Percentiles rank a stretch among this genome's conserved stretches.
Conservation (phyloP, 192 early-diverging fungal genomes). For the Backusella westeae region DNA sequence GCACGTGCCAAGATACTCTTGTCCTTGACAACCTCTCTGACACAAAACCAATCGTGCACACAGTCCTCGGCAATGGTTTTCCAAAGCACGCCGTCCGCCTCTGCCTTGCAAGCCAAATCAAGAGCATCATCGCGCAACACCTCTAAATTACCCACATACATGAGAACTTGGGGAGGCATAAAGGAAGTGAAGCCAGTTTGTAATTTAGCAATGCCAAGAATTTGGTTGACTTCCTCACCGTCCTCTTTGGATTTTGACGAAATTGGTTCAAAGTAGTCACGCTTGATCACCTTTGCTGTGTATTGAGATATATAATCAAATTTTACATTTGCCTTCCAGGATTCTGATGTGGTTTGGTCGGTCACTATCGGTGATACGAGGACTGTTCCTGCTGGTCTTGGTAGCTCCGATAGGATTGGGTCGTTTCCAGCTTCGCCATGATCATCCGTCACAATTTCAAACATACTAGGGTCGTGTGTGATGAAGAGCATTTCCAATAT, state of each 20-base stretch:
- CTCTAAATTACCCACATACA: conserved; percentile 35
- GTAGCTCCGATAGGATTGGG: conserved; percentile 26
- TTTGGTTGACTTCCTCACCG: conserved; percentile 2
- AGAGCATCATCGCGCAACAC: conserved; percentile 37
- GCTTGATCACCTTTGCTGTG: conserved; percentile 41
- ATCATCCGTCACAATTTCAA: conserved; percentile 36
- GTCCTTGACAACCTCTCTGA: conserved; percentile 39
- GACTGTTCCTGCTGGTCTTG: conserved; percentile 34
- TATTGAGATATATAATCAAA: conserved; percentile 36
- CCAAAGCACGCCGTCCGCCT: conserved; percentile 33
- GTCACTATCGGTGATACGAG: conserved; percentile 38
- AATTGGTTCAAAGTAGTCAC: conserved; percentile 35
- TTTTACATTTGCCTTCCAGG: conserved; percentile 35
- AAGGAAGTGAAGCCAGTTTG: conserved; percentile 33
- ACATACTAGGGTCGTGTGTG: conserved; percentile 39
- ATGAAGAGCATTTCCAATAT: conserved; percentile 38
- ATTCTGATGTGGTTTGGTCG: conserved; percentile 32
- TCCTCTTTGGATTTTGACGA: background rate
- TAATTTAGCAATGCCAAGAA: conserved; percentile 36
- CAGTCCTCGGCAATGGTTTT: conserved; percentile 30
- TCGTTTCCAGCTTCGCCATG: conserved; percentile 10
- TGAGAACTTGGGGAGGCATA: conserved; percentile 26
- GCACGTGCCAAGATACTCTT: conserved; percentile 26
- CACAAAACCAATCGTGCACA: conserved; percentile 44
- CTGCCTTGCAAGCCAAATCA: conserved; percentile 29